Percentiles rank a stretch among this genome's conserved stretches.
These are phyloP conservation scores for Trichosporon ovoides DNA, from an alignment of 1,284 basidiomycete genomes.

Conservation along the genomic window DNA sequence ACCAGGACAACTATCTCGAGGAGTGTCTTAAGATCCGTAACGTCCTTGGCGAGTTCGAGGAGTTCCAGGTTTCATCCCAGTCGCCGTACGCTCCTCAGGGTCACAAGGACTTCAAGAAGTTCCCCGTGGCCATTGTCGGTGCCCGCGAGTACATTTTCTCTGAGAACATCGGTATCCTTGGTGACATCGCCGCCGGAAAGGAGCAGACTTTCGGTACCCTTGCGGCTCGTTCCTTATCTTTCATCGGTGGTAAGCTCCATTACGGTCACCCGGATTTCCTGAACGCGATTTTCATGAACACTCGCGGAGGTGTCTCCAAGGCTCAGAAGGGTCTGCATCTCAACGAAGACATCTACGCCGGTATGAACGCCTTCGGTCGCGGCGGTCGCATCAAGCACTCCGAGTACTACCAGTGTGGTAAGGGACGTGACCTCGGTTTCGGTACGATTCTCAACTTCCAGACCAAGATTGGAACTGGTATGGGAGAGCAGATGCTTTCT, in stretches of 20 bases:
- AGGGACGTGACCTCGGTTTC: slow-evolving; percentile 97
- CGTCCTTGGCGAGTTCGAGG: slow-evolving; percentile 96
- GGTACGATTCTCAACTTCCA: slow-evolving; percentile 99
- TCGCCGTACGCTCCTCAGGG: slow-evolving; percentile 89
- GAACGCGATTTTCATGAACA: slow-evolving; percentile 96
- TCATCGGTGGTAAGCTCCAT: slow-evolving; percentile 97
- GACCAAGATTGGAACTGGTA: slow-evolving; percentile 99
- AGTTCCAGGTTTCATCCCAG: slow-evolving; percentile 71
- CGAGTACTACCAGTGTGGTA: slow-evolving; percentile 96
- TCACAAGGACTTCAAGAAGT: slow-evolving; percentile 75
- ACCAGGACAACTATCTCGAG: slow-evolving; percentile 99
- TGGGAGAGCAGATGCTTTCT: slow-evolving; percentile 99
- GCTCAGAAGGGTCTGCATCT: slow-evolving; percentile 97
- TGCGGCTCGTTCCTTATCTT: slow-evolving; percentile 87
- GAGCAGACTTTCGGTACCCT: slow-evolving; percentile 99
- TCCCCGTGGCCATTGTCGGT: slow-evolving; percentile 97
- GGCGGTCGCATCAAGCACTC: slow-evolving; percentile 98
- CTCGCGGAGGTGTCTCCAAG: slow-evolving; percentile 96
- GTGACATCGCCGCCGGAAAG: slow-evolving; percentile 97
- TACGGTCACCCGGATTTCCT: slow-evolving; percentile 98
- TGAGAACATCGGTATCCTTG: slow-evolving; percentile 98
- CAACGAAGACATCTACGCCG: slow-evolving; percentile 99
- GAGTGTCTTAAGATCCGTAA: slow-evolving; percentile 99
- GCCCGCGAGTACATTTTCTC: slow-evolving; percentile 99
- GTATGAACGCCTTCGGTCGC: slow-evolving; percentile 96